Conservation (phyloP, 257 asterid genomes). For the Lantana camara region DNA sequence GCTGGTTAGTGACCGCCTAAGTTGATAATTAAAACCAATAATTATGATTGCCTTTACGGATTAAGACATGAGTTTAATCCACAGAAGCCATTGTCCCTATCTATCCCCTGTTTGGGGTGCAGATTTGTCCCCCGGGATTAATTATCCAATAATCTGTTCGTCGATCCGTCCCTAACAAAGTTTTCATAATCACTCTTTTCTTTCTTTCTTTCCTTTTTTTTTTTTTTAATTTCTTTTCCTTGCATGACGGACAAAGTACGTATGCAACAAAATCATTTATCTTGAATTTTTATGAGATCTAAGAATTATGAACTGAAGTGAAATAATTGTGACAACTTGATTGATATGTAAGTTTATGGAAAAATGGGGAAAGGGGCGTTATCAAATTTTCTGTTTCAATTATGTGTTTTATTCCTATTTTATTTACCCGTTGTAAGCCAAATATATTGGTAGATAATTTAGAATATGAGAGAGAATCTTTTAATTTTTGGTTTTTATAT, state of each 20-base stretch:
- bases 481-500: no score
- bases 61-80: constrained; percentile 41
- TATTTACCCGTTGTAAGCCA: no score
- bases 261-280: background rate
- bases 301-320: background rate
- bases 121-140: constrained; percentile 32
- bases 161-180: constrained; percentile 27
- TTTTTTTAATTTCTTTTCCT: background rate
- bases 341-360: no score
- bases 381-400: no score
- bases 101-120: constrained; percentile 46
- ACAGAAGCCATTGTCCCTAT: constrained; percentile 37
- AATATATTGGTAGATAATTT: no score
- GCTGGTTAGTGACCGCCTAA: constrained; percentile 22
- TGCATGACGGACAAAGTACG: constrained; percentile 29
- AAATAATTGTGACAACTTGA: constrained; percentile 14
- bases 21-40: constrained; percentile 18
- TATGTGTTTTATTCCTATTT: no score
- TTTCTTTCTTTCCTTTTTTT: background rate
- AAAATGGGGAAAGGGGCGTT: no score
- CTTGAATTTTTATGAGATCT: background rate
- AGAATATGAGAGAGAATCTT: no score
- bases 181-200: constrained; percentile 19
- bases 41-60: constrained; percentile 40
- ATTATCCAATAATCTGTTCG: constrained; percentile 30